Conservation (phyloP, 2,329 filamentous ascomycete genomes). For the Westerdykella aurantiaca region DNA sequence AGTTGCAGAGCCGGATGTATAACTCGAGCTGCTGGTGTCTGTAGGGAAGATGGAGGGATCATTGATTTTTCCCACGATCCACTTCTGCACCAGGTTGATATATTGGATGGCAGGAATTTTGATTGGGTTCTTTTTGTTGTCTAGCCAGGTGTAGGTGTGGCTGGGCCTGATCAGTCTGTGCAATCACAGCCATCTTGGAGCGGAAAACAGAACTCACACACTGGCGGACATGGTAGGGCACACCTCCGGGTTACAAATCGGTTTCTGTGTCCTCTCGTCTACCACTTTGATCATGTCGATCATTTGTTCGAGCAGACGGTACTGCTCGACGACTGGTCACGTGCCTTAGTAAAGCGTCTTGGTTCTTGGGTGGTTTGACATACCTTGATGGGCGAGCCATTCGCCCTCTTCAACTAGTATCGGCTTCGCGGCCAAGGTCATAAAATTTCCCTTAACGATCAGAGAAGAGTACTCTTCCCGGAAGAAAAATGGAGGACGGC, state of each 20-base stretch:
- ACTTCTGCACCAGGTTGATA: slow-evolving; percentile 91
- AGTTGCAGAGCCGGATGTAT: slow-evolving; percentile 49
- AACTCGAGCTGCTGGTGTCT: slow-evolving; percentile 57
- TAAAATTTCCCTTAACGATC: slow-evolving; percentile 95
- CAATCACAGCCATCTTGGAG: not conserved
- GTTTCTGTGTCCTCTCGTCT: slow-evolving; percentile 65
- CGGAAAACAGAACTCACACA: slow-evolving; percentile 54
- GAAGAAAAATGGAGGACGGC: slow-evolving; percentile 69
- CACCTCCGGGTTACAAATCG: slow-evolving; percentile 75
- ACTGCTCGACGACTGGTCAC: slow-evolving; percentile 78
- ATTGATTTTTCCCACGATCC: slow-evolving; percentile 94
- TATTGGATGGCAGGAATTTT: slow-evolving; percentile 91
- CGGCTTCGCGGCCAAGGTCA: slow-evolving; percentile 87
- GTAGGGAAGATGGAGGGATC: slow-evolving; percentile 88
- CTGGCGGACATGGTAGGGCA: slow-evolving; percentile 95
- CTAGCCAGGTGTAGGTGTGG: slow-evolving; percentile 94
- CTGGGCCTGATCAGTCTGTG: slow-evolving; percentile 43
- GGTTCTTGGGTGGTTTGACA: slow-evolving; percentile 2
- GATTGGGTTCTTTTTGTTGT: slow-evolving; percentile 77
- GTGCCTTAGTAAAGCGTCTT: slow-evolving; percentile 16
- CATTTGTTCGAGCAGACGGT: slow-evolving; percentile 82
- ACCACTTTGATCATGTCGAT: slow-evolving; percentile 82
- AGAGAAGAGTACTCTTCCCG: slow-evolving; percentile 71
- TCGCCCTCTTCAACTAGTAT: slow-evolving; percentile 92
- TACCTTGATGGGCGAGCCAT: slow-evolving; percentile 94